Evolutionary conservation across 768 basidiomycete genomes (phyloP).

Genomic region (Tylopilus sp.): DNA sequence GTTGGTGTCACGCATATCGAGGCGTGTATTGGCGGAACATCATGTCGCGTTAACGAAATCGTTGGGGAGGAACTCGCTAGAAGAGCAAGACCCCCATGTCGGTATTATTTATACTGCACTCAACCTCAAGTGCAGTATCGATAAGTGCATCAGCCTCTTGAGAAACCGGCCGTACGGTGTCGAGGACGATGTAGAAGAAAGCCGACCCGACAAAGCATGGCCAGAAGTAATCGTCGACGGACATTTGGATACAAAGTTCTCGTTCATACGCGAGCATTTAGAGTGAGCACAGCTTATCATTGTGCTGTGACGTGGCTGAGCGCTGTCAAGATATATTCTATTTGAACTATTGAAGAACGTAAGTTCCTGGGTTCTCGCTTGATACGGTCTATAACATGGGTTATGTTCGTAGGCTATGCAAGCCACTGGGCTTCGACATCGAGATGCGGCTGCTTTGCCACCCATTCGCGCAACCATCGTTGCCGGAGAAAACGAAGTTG

Average conservation of each 20-base stretch:
- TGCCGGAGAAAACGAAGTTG: slow-evolving; percentile 67
- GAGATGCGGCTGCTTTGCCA: slow-evolving; percentile 42
- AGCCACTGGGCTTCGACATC: slow-evolving; percentile 57
- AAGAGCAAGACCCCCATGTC: slow-evolving; percentile 56
- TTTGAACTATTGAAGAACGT: slow-evolving; percentile 92
- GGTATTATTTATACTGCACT: slow-evolving; percentile 83
- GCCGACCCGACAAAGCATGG: slow-evolving; percentile 37
- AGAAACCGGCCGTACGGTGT: slow-evolving; percentile 43
- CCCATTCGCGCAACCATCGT: slow-evolving; percentile 73
- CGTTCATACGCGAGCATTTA: slow-evolving; percentile 84
- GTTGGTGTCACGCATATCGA: slow-evolving; percentile 86
- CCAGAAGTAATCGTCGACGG: slow-evolving; percentile 74
- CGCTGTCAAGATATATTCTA: slow-evolving; percentile 62
- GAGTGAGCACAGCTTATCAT: slow-evolving; percentile 48
- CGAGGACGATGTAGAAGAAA: slow-evolving; percentile 36
- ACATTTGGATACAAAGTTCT: slow-evolving; percentile 62
- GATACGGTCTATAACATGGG: not conserved
- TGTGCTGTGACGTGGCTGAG: not conserved
- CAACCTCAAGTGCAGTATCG: slow-evolving; percentile 65
- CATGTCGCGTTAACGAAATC: slow-evolving; percentile 77
- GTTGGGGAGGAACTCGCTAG: slow-evolving; percentile 36
- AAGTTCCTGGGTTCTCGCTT: slow-evolving; percentile 22
- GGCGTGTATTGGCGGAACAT: slow-evolving; percentile 86
- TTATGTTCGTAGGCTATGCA: slow-evolving; percentile 56
- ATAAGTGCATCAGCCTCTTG: slow-evolving; percentile 61